Evolutionary conservation across 31 red algal species (phyloP), one percentile per base, ranked within the genome.

Genomic region (Endocladia muricata): DNA sequence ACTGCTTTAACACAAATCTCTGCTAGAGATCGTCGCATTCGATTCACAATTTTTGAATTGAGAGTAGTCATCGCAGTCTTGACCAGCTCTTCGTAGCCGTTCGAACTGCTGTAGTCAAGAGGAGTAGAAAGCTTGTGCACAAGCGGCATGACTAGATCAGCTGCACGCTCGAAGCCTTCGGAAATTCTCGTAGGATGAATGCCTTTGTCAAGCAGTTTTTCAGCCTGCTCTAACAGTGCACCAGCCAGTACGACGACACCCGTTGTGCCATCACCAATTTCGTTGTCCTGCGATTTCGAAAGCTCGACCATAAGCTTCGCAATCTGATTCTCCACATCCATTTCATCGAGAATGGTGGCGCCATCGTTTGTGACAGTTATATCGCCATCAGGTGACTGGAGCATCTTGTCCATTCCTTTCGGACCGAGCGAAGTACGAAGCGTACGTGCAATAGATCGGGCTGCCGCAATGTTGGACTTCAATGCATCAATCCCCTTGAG

Each of bases 201-300:
- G 44, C 96, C 96, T 66, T 86, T 85, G 66, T 99, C 96, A 1
- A 99, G 59, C 54, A 99, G 69, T 49, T 88, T 88, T 42, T 84
- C 79, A 8, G 96, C 96, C 61, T 95, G 87, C 68, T 99, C 88
- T 31, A 99, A 68, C 9, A 99, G 88, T 4, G 96, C 91, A 34
- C 96, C 96, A 0, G 92, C 92, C 3, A 99, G 81, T n/a, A 99
- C 96, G 5, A 99, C 96, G 37, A 99, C 96, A 1, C 96, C 96
- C 15, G 96, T 99, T 1, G 96, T 99, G 40, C 96, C 96, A 82
- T 99, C 96, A 6, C 96, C 96, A 66, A 99, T 95, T 71, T 99
- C 96, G 58, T 99, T 92, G 70, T 99, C 96, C 75, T 97, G 94
- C n/a, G 94, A 86, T 28, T 92, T 88, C 1, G 96, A 92, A 44